Base-by-base conservation (phyloP, 768 basidiomycete genomes). In the Filobasidium floriforme region DNA sequence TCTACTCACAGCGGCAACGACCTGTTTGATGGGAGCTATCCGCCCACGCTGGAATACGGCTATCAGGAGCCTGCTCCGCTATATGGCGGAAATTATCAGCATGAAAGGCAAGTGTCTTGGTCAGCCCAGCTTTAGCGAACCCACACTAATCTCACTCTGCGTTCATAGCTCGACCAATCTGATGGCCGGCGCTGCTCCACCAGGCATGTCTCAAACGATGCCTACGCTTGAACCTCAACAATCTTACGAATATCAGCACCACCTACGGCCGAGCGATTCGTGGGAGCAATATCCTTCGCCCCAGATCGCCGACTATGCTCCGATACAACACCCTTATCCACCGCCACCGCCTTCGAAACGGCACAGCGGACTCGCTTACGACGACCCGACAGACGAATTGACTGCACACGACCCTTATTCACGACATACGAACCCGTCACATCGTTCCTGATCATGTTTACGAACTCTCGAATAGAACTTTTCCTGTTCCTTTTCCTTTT, bases 321-420 rank as follows among this genome's bases (percentile, higher is more conserved):
- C 46, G 3, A 49, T 49, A 49, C 46, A 49, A 49, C 54, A 37
- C 40, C 46, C 40, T 26, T 64, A 60, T 60, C 32, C 59, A 14
- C 32, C 59, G 12, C 32, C 32, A 37, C 32, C 32, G 32, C 32
- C 32, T 37, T 24, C 29, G 26, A 24, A 57, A 49, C 41, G 22
- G 26, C 41, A 59, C 46, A 76, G 75, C 1, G 73, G 73, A 19
- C 62, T 76, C 22, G 75, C 75, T 1, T 76, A 74, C 59, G 70
- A 71, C 15, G 72, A 75, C 15, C 46, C 46, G 22, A 14, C 22
- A 49, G 46, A 49, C 5, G 46, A 49, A 37, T 9, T 37, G 3
- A 9, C 32, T 3, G 4, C 32, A 37, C 3, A 37, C 32, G 32
- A 37, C 32, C 32, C 32, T 37, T 37, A 37, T 37, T 3, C 32